Evolutionary conservation across 257 asterid genomes (phyloP), one percentile per base, ranked within the genome.

Genomic region (Fraxinus anomala): DNA sequence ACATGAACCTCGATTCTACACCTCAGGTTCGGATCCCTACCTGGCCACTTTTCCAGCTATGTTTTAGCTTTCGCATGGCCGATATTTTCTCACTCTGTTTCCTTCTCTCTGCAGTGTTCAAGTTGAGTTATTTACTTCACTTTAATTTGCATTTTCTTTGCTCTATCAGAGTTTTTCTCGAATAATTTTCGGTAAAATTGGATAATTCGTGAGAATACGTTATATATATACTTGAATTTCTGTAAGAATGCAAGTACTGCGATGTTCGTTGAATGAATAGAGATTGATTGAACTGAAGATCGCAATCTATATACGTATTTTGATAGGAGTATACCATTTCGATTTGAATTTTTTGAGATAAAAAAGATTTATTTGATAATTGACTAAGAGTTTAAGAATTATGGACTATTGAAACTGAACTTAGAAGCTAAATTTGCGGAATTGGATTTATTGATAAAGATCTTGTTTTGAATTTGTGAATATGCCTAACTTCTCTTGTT

Each of bases 291-390:
- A 68, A 56, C 82, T 65, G 36, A 39, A 71, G 80, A 73, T 88
- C 80, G 69, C 82, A 89, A 83, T 76, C 84, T 79, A 59, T 31
- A 30, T 40, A 40, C 63, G 74, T 78, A 77, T 59, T 66, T 78
- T 74, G 76, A 68, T 80, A 12, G 31, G 70, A 73, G 47, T 69
- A 72, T 33, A 3, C 36, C 36, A 63, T 26, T 72, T 14, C 65
- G 42, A 39, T 56, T 33, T 68, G 67, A 68, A 21, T 5, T 73
- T 42, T 37, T 76, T 9, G 69, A 63, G 8, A 63, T 26, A 33
- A 33, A 33, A 63, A 63, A 63, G 36, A 63, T 63, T 63, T 11
- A 63, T 28, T 63, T 26, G 69, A 63, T 51, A 49, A 23, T 63
- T 63, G 7, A 63, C 36, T 63, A 26, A 63, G 19, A 42, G 3